These are phyloP conservation scores for Castanospermum australe DNA, from an alignment of 306 rosid genomes.

Conservation along the genomic window DNA sequence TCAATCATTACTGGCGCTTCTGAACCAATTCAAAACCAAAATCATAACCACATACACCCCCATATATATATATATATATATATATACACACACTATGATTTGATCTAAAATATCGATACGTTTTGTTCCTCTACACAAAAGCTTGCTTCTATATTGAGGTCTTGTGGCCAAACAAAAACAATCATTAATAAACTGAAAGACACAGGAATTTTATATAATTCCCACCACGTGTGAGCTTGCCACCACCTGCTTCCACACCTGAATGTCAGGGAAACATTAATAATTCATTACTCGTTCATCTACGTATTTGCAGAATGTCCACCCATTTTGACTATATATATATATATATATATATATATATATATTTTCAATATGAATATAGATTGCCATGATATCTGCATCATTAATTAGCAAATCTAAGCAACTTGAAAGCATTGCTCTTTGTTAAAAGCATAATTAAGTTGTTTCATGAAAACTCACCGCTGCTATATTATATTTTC, in stretches of 20 bases:
- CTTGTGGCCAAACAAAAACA: neutral
- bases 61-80: neutral
- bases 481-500: neutral
- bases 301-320: neutral
- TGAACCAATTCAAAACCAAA: neutral
- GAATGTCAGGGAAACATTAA: conserved; percentile 1
- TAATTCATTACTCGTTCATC: neutral
- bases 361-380: neutral
- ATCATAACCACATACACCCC: neutral
- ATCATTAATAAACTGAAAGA: neutral
- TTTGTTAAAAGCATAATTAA: neutral
- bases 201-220: neutral
- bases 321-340: neutral
- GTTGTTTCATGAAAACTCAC: neutral
- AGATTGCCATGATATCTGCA: neutral
- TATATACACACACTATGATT: too few species aligned
- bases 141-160: neutral
- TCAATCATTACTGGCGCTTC: neutral
- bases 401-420: neutral
- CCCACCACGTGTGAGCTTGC: conserved; percentile 25
- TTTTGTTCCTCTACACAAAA: neutral
- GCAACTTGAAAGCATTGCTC: conserved; percentile 4
- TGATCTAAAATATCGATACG: neutral
- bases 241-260: neutral
- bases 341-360: neutral